These are phyloP conservation scores for Sphagnum fallax DNA, from an alignment of 228 moss, liverwort and hornwort species.

Conservation along the genomic window DNA sequence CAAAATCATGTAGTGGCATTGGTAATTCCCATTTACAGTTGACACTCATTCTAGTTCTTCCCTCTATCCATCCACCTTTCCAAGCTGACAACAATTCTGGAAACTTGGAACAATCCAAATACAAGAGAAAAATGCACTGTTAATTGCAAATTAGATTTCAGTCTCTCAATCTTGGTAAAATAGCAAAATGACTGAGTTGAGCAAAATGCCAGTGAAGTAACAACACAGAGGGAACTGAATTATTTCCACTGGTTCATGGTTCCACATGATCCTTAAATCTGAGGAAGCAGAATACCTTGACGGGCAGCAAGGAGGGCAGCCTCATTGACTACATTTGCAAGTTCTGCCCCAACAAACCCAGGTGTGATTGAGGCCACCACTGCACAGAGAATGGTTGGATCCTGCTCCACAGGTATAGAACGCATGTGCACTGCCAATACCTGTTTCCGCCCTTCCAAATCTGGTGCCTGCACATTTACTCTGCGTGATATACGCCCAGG, in stretches of 20 bases:
- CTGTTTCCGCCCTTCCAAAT: constrained; percentile 74
- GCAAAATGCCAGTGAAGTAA: neutral
- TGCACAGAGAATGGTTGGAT: constrained; percentile 43
- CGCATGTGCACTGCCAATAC: constrained; percentile 94
- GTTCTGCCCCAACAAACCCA: constrained; percentile 91
- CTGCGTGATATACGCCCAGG: constrained; percentile 86
- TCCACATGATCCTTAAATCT: no score
- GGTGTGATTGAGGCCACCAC: constrained; percentile 68
- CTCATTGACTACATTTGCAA: constrained; percentile 95
- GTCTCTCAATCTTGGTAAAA: no score
- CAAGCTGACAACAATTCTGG: no score
- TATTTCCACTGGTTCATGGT: no score
- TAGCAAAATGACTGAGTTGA: no score
- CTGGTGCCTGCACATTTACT: constrained; percentile 82
- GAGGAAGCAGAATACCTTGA: constrained; percentile 15
- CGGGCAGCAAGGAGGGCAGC: constrained; percentile 87
- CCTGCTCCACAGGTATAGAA: constrained; percentile 61
- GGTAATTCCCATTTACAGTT: no score
- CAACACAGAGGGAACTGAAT: neutral
- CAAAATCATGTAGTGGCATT: no score
- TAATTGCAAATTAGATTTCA: no score
- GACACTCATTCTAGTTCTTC: no score
- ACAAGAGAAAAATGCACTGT: no score
- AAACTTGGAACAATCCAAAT: no score
- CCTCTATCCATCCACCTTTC: no score